These are phyloP conservation scores for Trifolium fragiferum DNA, from an alignment of 306 rosid genomes.

Conservation along the genomic window DNA sequence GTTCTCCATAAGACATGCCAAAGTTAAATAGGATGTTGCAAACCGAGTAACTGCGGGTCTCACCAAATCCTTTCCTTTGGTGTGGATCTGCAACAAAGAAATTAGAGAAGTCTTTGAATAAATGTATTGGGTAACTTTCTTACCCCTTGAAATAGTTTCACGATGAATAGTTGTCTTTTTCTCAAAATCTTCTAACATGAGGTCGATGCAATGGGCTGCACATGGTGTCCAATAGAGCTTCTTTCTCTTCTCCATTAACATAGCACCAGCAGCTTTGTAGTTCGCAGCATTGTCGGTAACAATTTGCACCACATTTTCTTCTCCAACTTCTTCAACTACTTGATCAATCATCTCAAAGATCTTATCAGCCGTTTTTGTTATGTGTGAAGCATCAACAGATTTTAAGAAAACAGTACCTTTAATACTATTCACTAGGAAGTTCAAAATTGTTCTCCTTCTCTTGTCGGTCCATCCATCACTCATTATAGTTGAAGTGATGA, in stretches of 20 bases:
- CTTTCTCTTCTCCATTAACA: not conserved
- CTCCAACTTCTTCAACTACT: too few species aligned
- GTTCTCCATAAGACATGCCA: not conserved
- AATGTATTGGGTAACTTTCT: not conserved
- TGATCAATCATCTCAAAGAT: too few species aligned
- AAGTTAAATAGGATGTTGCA: not conserved
- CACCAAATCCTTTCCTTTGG: not conserved
- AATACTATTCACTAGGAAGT: too few species aligned
- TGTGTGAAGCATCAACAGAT: too few species aligned
- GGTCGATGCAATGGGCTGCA: not conserved
- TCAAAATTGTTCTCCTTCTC: too few species aligned
- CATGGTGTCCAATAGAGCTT: not conserved
- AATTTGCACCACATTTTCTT: too few species aligned
- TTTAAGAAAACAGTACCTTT: too few species aligned
- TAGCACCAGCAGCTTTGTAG: not conserved
- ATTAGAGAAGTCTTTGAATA: not conserved
- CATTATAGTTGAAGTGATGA: too few species aligned
- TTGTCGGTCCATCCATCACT: too few species aligned
- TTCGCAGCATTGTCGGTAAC: too few species aligned
- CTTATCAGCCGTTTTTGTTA: too few species aligned
- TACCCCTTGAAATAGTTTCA: not conserved
- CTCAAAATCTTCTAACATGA: not conserved
- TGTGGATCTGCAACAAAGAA: not conserved
- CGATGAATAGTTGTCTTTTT: not conserved
- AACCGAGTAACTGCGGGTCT: not conserved